phyloP scores from a whole-genome alignment of 2,329 filamentous ascomycete species.

The Aspergillus vadensis region DNA sequence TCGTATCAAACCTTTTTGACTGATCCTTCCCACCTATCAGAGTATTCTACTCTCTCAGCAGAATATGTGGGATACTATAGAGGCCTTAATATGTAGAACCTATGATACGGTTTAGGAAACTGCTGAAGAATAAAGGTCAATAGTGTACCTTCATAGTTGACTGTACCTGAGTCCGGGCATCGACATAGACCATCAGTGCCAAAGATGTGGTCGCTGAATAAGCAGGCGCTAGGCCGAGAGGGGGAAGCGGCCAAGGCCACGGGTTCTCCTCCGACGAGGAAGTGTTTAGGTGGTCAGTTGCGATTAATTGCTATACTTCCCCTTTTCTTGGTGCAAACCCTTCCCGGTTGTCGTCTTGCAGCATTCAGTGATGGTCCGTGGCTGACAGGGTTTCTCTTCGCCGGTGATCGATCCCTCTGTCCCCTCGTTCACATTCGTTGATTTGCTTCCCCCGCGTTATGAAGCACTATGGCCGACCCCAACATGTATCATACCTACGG shows the following conservation, averaged over 20 bases:
- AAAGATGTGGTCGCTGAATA: neutral
- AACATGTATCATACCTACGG: constrained; percentile 45
- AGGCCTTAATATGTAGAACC: too few species aligned
- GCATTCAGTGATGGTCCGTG: constrained; percentile 11
- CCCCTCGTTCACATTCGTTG: constrained; percentile 9
- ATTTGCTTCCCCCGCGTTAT: constrained; percentile 25
- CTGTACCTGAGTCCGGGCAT: neutral
- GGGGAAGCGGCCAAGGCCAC: constrained; percentile 2
- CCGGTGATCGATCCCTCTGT: constrained; percentile 10
- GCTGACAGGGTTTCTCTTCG: constrained; percentile 5
- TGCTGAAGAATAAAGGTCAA: too few species aligned
- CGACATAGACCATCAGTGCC: neutral
- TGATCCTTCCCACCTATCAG: too few species aligned
- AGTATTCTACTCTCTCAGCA: too few species aligned
- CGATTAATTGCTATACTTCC: constrained; percentile 13
- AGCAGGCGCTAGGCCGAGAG: neutral
- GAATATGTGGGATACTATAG: too few species aligned
- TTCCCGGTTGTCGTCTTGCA: neutral
- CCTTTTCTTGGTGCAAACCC: neutral
- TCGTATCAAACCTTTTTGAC: too few species aligned
- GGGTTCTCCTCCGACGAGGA: neutral
- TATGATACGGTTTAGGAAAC: too few species aligned
- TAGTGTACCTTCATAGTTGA: too few species aligned
- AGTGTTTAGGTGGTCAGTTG: constrained; percentile 38
- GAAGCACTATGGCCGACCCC: constrained; percentile 46